These are phyloP conservation scores for Leccinum boreale DNA, from an alignment of 768 basidiomycete species.

Conservation along the genomic window DNA sequence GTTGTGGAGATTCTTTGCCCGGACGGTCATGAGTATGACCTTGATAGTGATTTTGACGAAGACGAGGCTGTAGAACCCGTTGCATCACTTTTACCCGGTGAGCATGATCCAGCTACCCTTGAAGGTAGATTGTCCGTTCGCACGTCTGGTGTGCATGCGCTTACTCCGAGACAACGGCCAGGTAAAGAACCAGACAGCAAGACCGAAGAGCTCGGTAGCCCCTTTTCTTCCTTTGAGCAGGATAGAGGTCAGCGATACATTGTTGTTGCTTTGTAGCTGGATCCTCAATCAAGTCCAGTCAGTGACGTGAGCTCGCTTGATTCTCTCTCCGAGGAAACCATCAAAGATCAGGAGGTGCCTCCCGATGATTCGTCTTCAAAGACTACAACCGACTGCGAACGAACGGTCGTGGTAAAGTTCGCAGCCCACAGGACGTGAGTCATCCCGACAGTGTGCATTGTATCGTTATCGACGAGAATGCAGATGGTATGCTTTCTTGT, in stretches of 20 bases:
- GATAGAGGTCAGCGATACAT: conserved; percentile 3
- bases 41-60: conserved; percentile 27
- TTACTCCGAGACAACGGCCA: neutral
- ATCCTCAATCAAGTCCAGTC: conserved; percentile 10
- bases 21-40: conserved; percentile 15
- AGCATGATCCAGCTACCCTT: neutral
- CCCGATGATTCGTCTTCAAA: neutral
- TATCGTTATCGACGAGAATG: neutral
- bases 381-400: neutral
- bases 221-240: conserved; percentile 8
- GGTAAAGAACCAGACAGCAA: conserved; percentile 1
- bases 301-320: neutral
- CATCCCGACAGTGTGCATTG: neutral
- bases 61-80: neutral
- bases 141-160: neutral
- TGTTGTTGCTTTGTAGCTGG: neutral
- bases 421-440: conserved; percentile 18
- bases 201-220: neutral
- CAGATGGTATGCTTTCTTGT: conserved; percentile 26
- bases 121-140: conserved; percentile 2
- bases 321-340: conserved; percentile 1
- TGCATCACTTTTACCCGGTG: neutral
- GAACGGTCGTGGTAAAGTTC: conserved; percentile 6
- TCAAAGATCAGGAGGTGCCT: neutral
- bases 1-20: conserved; percentile 6